These are phyloP conservation scores for Peronospora belbahrii DNA, from an alignment of 352 stramenopile genomes.

Conservation along the genomic window DNA sequence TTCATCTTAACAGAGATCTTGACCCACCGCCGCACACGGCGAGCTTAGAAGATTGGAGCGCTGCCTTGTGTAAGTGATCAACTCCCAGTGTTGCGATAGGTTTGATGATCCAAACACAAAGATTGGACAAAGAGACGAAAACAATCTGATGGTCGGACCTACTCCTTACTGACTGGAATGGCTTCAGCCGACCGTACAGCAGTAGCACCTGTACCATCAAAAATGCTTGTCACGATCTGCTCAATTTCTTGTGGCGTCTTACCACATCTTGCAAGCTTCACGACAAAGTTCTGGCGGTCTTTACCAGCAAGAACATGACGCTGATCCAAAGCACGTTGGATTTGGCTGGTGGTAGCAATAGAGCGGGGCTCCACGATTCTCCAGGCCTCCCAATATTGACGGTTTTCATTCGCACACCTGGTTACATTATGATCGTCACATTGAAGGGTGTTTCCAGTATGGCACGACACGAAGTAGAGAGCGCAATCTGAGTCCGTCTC, in stretches of 20 bases:
- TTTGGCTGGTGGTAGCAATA: neutral
- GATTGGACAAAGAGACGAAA: too few species aligned
- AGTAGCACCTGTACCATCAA: conserved; percentile 8
- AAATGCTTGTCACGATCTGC: conserved; percentile 21
- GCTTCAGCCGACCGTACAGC: conserved; percentile 3
- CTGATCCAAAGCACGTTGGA: neutral
- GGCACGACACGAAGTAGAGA: conserved; percentile 28
- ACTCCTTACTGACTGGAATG: conserved; percentile 13
- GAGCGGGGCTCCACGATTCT: conserved; percentile 16
- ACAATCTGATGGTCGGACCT: too few species aligned
- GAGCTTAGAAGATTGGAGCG: too few species aligned
- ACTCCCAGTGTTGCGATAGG: too few species aligned
- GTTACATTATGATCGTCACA: conserved; percentile 11
- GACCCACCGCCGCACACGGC: too few species aligned
- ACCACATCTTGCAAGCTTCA: conserved; percentile 25
- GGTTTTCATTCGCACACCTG: conserved; percentile 21
- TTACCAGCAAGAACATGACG: conserved; percentile 2
- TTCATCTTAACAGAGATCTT: too few species aligned
- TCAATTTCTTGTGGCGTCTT: conserved; percentile 23
- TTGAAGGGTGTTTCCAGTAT: conserved; percentile 24
- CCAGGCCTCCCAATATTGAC: conserved; percentile 17
- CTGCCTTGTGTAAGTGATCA: too few species aligned
- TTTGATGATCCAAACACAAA: too few species aligned
- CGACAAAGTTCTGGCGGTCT: conserved; percentile 12
- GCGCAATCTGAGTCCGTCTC: conserved; percentile 18